Base-by-base conservation (phyloP, 257 asterid genomes). In the Salvia hispanica region DNA sequence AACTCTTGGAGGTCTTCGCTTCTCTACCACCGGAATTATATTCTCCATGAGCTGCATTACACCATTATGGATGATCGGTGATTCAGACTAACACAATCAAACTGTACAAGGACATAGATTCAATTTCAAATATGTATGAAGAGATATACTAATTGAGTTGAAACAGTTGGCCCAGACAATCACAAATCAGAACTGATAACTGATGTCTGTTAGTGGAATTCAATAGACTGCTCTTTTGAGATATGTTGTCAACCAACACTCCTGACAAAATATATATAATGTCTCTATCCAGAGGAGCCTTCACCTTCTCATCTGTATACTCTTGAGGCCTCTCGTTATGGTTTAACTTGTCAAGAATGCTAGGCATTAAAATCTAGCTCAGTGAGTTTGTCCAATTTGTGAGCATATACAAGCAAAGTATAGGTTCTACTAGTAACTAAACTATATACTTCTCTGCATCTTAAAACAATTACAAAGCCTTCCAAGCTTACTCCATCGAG, bases 11-110 rank as follows among this genome's bases (percentile, higher is more conserved):
- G 91, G 89, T 61, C 79, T 82, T 77, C 66, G 78, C 72, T 80
- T 76, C 79, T 87, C 93, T 11, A 55, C 74, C 0, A 84, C 88
- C 15, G 96, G 96, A 45, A 87, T 77, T 76, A 85, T 56, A 74
- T 78, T 84, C 78, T 90, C 88, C 94, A 86, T 84, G 2, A 87
- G 90, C 96, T 87, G 89, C 79, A 79, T 3, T 57, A 59, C 16
- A 68, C 16, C n/a, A 33, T 48, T 50, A 36, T 9, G 56, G 28
- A 52, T 34, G 48, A 39, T 53, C 21, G 34, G 43, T 31, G n/a
- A 31, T 31, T 6, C 3, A 28, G 21, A 56, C 4, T 6, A 31
- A 56, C 61, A 55, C 40, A 12, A 28, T 9, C 8, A 43, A 45
- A 47, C 55, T 42, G 66, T 25, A 40, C 39, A 28, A 52, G 47